Conservation (phyloP, 2,329 filamentous ascomycete genomes). For the Orbilia quercus region DNA sequence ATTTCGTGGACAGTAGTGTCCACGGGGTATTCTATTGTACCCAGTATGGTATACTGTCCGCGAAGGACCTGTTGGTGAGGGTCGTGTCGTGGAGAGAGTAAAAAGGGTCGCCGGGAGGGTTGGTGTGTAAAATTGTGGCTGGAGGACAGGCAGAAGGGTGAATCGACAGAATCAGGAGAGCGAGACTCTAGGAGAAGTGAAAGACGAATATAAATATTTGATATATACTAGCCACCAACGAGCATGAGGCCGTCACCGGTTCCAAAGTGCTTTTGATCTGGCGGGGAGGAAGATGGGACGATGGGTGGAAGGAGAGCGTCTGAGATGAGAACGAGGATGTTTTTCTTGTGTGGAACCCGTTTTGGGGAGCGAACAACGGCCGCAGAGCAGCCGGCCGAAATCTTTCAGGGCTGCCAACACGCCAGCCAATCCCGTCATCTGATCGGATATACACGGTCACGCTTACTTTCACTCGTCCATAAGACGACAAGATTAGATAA, state of each 20-base stretch:
- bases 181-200: background rate
- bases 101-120: slow-evolving; percentile 37
- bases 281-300: slow-evolving; percentile 23
- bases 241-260: background rate
- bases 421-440: slow-evolving; percentile 35
- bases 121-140: slow-evolving; percentile 45
- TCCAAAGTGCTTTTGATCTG: background rate
- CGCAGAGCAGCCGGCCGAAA: background rate
- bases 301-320: slow-evolving; percentile 10
- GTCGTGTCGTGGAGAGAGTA: slow-evolving; percentile 15
- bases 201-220: background rate
- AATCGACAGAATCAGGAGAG: slow-evolving; percentile 1
- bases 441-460: slow-evolving; percentile 7
- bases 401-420: slow-evolving; percentile 24
- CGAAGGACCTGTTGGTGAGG: background rate
- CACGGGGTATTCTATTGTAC: slow-evolving; percentile 27
- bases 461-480: too few relatives aligned
- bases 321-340: slow-evolving; percentile 35
- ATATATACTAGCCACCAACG: background rate
- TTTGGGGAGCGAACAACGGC: slow-evolving; percentile 30
- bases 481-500: too few relatives aligned
- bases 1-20: slow-evolving; percentile 35
- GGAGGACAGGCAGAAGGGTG: slow-evolving; percentile 11
- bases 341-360: slow-evolving; percentile 35
- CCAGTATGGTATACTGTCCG: slow-evolving; percentile 24